phyloP scores from a whole-genome alignment of 1,284 basidiomycete species.

The Cutaneotrichosporon dermatis region DNA sequence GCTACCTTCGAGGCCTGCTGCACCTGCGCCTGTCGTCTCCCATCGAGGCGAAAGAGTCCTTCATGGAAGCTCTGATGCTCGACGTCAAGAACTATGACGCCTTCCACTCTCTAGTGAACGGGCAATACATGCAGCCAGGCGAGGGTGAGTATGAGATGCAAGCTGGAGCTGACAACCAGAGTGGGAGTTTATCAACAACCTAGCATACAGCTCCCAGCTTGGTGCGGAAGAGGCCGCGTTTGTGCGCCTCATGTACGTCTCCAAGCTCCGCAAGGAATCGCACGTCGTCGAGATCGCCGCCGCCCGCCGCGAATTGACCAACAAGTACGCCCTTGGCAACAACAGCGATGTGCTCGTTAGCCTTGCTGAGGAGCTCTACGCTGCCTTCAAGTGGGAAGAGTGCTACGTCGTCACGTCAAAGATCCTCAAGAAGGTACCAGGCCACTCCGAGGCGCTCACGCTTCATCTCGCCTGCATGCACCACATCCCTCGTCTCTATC shows the following conservation, averaged over 20 bases:
- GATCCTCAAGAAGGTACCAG: constrained; percentile 71
- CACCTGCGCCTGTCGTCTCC: constrained; percentile 89
- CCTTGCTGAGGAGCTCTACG: constrained; percentile 85
- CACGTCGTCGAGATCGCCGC: constrained; percentile 74
- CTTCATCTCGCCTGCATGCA: constrained; percentile 97
- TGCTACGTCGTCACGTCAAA: constrained; percentile 86
- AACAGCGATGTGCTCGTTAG: constrained; percentile 90
- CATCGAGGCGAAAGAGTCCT: constrained; percentile 83
- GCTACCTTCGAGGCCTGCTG: constrained; percentile 83
- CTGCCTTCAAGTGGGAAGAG: constrained; percentile 85
- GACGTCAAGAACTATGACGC: constrained; percentile 98
- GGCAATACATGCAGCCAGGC: constrained; percentile 87
- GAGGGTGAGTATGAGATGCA: constrained; percentile 66
- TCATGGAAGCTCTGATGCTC: constrained; percentile 87
- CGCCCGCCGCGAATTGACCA: constrained; percentile 66
- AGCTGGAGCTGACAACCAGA: constrained; percentile 54
- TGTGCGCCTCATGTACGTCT: constrained; percentile 84
- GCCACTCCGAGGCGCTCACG: constrained; percentile 81
- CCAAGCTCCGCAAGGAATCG: constrained; percentile 83
- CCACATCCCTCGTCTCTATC: constrained; percentile 83
- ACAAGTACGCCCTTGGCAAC: constrained; percentile 73
- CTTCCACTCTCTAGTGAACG: constrained; percentile 81
- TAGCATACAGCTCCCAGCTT: constrained; percentile 73
- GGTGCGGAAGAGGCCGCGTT: constrained; percentile 80
- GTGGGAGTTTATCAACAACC: constrained; percentile 87